phyloP scores from a whole-genome alignment of 306 rosid species.

The Bauhinia variegata region DNA sequence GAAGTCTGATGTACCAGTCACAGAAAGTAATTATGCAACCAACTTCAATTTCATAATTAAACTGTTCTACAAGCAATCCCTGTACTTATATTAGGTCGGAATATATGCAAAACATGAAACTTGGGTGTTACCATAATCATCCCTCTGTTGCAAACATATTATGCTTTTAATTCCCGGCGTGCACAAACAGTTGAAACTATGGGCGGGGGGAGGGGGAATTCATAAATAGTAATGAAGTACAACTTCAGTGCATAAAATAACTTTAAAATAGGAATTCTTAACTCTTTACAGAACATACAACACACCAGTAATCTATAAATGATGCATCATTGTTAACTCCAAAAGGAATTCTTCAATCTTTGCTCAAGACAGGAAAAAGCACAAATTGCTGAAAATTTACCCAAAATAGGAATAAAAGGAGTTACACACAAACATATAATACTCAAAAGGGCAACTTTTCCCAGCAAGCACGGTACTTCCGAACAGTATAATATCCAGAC shows the following conservation, averaged over 20 bases:
- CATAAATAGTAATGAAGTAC: neutral
- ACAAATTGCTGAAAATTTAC: neutral
- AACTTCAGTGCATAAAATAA: neutral
- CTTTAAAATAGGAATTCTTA: neutral
- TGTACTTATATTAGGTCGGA: neutral
- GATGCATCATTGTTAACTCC: neutral
- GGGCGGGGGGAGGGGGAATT: neutral
- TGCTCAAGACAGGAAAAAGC: constrained; percentile 1
- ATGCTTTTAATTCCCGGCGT: too few species aligned
- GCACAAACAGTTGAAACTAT: too few species aligned
- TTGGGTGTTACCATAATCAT: too few species aligned
- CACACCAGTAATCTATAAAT: neutral
- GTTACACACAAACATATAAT: too few species aligned
- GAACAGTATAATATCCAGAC: constrained; percentile 1
- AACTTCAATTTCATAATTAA: neutral
- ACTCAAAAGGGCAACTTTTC: too few species aligned
- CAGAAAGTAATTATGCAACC: neutral
- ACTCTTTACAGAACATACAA: neutral
- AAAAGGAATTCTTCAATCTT: neutral
- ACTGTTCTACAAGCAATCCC: neutral
- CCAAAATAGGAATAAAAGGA: too few species aligned
- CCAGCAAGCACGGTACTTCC: too few species aligned
- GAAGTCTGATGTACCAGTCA: neutral
- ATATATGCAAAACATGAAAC: too few species aligned
- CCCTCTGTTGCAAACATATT: too few species aligned